Base-by-base conservation (phyloP, 345 rosid species). In the Toxicodendron radicans region DNA sequence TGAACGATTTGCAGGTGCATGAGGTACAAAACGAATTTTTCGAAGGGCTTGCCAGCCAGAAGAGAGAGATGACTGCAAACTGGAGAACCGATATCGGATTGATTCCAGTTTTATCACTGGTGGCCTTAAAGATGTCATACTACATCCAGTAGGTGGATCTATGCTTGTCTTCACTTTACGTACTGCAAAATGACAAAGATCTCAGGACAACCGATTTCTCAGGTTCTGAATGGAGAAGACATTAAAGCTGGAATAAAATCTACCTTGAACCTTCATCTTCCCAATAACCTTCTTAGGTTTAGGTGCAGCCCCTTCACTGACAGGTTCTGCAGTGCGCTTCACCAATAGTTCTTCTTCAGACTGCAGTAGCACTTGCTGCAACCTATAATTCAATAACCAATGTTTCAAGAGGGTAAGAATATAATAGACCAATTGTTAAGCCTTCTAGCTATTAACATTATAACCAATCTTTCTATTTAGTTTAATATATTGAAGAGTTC, bases 261-360 rank as follows among this genome's bases (percentile, higher is more conserved):
- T 80, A 93, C 99, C 99, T 93, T 95, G 97, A 76, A 95, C 98
- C 85, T 82, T 93, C 92, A 95, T 90, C 87, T 93, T 93, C 81
- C 99, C 99, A 61, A 87, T 78, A 68, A 81, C 81, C 85, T 89
- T 93, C 84, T 91, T 91, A 33, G 92, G 90, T 79, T 93, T 91
- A 38, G 96, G 79, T 60, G 92, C 88, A 78, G 86, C 80, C 54
- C 87, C 87, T 66, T 93, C 94, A 65, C 65, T 83, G 43, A 77
- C 80, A 73, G 86, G 81, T 72, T 93, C 89, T 68, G 92, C 85
- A 66, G 90, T 84, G 79, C 80, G 94, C 75, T 88, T 89, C 23
- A 41, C 89, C 73, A 93, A 52, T 45, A 95, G 78, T 80, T 95
- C 99, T 82, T 95, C 99, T 82, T 95, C 99, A 1, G 99, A 91